Evolutionary conservation across 2,329 filamentous ascomycete species (phyloP).

Genomic region (Diaporthe citri): DNA sequence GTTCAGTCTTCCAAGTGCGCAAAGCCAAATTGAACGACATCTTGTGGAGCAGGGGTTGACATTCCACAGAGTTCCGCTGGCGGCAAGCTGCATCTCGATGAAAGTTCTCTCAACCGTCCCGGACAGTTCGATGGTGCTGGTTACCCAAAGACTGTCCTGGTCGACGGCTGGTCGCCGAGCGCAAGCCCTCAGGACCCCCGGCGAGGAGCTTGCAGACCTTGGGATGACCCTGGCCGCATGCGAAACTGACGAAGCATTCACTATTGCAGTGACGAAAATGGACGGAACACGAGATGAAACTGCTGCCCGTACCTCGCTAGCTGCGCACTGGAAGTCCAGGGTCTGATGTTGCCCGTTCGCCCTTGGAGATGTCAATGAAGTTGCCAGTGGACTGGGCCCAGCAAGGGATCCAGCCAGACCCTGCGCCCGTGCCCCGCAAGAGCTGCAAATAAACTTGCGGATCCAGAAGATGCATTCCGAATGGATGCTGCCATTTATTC

Average conservation of each 20-base stretch:
- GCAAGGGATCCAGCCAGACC: conserved; percentile 5
- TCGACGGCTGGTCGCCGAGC: conserved; percentile 4
- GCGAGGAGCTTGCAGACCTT: conserved; percentile 20
- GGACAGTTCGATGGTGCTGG: neutral
- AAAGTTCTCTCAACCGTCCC: neutral
- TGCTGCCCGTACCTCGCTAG: conserved; percentile 43
- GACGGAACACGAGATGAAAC: conserved; percentile 50
- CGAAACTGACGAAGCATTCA: conserved; percentile 47
- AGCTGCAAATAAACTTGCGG: conserved; percentile 26
- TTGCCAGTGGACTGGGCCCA: conserved; percentile 1
- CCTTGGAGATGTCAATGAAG: conserved; percentile 20
- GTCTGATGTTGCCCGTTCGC: conserved; percentile 9
- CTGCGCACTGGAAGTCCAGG: conserved; percentile 22
- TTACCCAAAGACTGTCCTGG: neutral
- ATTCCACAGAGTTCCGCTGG: conserved; percentile 13
- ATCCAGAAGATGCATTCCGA: conserved; percentile 28
- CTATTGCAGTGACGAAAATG: conserved; percentile 41
- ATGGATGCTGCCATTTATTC: conserved; percentile 12
- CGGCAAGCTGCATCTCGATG: neutral
- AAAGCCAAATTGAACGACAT: conserved; percentile 41
- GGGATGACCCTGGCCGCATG: conserved; percentile 46
- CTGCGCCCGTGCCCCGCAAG: conserved; percentile 20
- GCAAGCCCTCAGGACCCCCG: conserved; percentile 24
- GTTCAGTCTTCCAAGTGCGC: conserved; percentile 34
- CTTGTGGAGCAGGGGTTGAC: conserved; percentile 35